Percentiles rank a stretch among this genome's conserved stretches.
These are phyloP conservation scores for Pseudocercospora fijiensis DNA, from an alignment of 2,329 filamentous ascomycete genomes.

Conservation along the genomic window DNA sequence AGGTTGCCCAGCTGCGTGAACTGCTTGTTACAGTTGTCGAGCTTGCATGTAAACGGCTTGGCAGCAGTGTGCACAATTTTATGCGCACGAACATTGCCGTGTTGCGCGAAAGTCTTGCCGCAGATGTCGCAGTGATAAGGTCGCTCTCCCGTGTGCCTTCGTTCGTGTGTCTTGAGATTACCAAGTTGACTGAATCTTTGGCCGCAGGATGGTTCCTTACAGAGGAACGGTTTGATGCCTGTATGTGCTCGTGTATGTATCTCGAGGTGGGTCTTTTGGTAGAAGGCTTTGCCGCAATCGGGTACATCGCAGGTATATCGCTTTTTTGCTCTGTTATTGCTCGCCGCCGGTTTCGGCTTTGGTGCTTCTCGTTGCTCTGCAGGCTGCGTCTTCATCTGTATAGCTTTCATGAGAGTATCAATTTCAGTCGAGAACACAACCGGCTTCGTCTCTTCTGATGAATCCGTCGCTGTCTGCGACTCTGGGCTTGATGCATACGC, in stretches of 20 bases:
- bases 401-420: conserved; percentile 83
- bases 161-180: conserved; percentile 88
- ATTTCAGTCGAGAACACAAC: conserved; percentile 76
- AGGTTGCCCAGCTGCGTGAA: conserved; percentile 91
- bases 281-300: conserved; percentile 77
- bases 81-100: conserved; percentile 82
- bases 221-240: conserved; percentile 86
- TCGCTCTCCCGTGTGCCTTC: conserved; percentile 82
- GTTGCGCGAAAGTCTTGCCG: conserved; percentile 78
- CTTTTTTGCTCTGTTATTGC: conserved; percentile 51
- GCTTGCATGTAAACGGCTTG: conserved; percentile 76
- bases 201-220: conserved; percentile 70
- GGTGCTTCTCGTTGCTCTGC: conserved; percentile 12
- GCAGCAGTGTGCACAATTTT: conserved; percentile 73
- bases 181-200: conserved; percentile 85
- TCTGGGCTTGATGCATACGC: conserved; percentile 33
- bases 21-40: conserved; percentile 81
- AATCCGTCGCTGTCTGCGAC: conserved; percentile 49
- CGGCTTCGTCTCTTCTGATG: conserved; percentile 40
- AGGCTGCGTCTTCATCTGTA: conserved; percentile 65
- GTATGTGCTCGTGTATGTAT: conserved; percentile 88
- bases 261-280: conserved; percentile 88
- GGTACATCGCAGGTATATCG: conserved; percentile 71
- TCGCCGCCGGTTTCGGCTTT: conserved; percentile 4
- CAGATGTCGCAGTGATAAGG: conserved; percentile 79